Conservation (phyloP, 1,284 basidiomycete genomes). For the Microbotryum scabiosae region DNA sequence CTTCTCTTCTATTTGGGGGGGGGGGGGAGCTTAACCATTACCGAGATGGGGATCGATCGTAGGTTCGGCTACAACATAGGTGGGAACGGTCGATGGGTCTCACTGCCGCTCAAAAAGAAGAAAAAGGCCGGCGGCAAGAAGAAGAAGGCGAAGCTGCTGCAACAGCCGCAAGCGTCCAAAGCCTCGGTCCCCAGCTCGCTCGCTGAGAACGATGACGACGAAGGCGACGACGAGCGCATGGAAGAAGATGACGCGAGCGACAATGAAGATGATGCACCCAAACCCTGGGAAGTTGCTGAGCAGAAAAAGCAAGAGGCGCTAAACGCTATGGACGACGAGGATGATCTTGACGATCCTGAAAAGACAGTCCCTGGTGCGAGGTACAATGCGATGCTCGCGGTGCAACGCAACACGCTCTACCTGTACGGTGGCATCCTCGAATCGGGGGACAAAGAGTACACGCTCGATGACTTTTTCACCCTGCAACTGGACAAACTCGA, state of each 20-base stretch:
- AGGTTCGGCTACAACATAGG: slow-evolving; percentile 72
- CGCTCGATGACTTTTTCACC: slow-evolving; percentile 71
- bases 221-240: slow-evolving; percentile 19
- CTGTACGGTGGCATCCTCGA: slow-evolving; percentile 89
- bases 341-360: slow-evolving; percentile 62
- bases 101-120: slow-evolving; percentile 54
- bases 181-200: slow-evolving; percentile 20
- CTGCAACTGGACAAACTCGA: slow-evolving; percentile 74
- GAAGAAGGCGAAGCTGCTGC: slow-evolving; percentile 43
- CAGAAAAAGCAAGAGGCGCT: slow-evolving; percentile 12
- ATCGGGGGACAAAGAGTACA: slow-evolving; percentile 68
- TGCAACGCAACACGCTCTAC: slow-evolving; percentile 75
- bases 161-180: slow-evolving; percentile 15
- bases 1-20: too few species aligned
- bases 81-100: slow-evolving; percentile 73
- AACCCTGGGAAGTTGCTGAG: slow-evolving; percentile 28
- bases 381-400: slow-evolving; percentile 88
- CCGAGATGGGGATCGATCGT: neutral
- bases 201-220: slow-evolving; percentile 25
- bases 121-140: slow-evolving; percentile 48
- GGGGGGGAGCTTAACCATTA: too few species aligned
- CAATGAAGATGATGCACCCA: slow-evolving; percentile 9
- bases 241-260: slow-evolving; percentile 34
- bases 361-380: slow-evolving; percentile 62
- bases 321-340: slow-evolving; percentile 31